A percentile compares a stretch with the other conserved stretches of the same genome.
phyloP scores from a whole-genome alignment of 1,284 basidiomycete species.

The Acaromyces ingoldii region DNA sequence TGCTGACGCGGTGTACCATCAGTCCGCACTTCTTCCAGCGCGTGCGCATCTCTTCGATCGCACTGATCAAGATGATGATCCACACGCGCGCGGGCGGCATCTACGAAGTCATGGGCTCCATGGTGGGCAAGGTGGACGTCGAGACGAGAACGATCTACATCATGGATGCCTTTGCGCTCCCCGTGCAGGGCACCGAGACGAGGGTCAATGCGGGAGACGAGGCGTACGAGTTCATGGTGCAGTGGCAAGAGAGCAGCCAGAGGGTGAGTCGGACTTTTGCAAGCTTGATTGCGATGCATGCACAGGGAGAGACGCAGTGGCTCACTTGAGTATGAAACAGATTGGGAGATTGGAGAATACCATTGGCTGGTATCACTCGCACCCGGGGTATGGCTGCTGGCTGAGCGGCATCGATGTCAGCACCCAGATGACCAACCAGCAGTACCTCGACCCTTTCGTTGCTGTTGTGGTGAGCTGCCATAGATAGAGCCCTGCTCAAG shows the following conservation, averaged over 20 bases:
- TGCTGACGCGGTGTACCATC: slow-evolving; percentile 7
- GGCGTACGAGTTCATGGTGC: slow-evolving; percentile 98
- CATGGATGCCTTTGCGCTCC: slow-evolving; percentile 92
- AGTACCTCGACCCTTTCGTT: slow-evolving; percentile 90
- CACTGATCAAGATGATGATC: slow-evolving; percentile 98
- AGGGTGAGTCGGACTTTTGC: too few relatives aligned
- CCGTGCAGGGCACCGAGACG: slow-evolving; percentile 98
- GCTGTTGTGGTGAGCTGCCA: slow-evolving; percentile 77
- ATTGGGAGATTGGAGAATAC: slow-evolving; percentile 78
- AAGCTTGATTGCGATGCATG: too few relatives aligned
- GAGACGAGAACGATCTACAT: slow-evolving; percentile 70
- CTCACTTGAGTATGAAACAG: too few relatives aligned
- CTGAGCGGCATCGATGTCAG: slow-evolving; percentile 95
- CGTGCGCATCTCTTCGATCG: slow-evolving; percentile 90
- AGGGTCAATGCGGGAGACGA: slow-evolving; percentile 93
- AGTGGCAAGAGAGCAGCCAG: slow-evolving; percentile 74
- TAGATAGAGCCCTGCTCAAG: slow-evolving; percentile 1
- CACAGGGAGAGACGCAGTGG: too few relatives aligned
- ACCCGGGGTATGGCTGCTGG: slow-evolving; percentile 99
- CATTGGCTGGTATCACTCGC: slow-evolving; percentile 99
- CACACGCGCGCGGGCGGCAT: slow-evolving; percentile 94
- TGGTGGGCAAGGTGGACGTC: slow-evolving; percentile 92
- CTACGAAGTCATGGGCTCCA: slow-evolving; percentile 98
- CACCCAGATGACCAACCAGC: slow-evolving; percentile 91
- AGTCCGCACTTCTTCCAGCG: slow-evolving; percentile 88